Base-by-base conservation (phyloP, 345 rosid genomes). In the Corchorus capsularis region DNA sequence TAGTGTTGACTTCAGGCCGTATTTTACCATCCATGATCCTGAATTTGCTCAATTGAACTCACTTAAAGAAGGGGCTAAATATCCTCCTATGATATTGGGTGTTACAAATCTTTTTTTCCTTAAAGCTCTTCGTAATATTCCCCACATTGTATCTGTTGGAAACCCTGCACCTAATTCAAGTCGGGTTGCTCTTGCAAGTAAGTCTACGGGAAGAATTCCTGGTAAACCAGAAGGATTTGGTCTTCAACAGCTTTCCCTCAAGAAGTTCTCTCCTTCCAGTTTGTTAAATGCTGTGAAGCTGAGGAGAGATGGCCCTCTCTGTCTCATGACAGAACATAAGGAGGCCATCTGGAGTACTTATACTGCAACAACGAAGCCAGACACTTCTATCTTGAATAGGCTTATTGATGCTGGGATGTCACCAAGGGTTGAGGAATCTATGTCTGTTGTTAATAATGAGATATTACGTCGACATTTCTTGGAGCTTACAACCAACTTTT, bases 241-340 rank as follows among this genome's bases (percentile, higher is more conserved):
- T 53, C 85, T 92, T 63, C 96, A 89, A 73, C 93, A 81, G 81
- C 94, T 93, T 78, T 89, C 98, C 39, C 83, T 92, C 79, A 90
- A 87, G 83, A 94, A 85, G 80, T 93, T 96, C 78, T 92, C 98
- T 81, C 98, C 99, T 79, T 87, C 94, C 66, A 89, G 82, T 77
- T 79, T 96, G 76, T 83, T 96, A 80, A 92, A 84, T 80, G 95
- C 89, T 13, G 95, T 93, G 81, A 96, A 89, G 80, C 81, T 92
- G 76, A 92, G 92, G 79, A 85, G 99, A 83, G 99, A 96, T 65
- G 98, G 99, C 46, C 99, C 99, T 47, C 85, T 96, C 52, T 89
- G 97, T 86, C 96, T 96, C 74, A 93, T 96, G 98, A 88, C 97
- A 41, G 99, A 93, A 82, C 99, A 96, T 79, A 96, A 90, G 89